Percentiles rank a stretch among this genome's conserved stretches.
phyloP scores from a whole-genome alignment of 805 yeast species.

The Lipomyces orientalis region DNA sequence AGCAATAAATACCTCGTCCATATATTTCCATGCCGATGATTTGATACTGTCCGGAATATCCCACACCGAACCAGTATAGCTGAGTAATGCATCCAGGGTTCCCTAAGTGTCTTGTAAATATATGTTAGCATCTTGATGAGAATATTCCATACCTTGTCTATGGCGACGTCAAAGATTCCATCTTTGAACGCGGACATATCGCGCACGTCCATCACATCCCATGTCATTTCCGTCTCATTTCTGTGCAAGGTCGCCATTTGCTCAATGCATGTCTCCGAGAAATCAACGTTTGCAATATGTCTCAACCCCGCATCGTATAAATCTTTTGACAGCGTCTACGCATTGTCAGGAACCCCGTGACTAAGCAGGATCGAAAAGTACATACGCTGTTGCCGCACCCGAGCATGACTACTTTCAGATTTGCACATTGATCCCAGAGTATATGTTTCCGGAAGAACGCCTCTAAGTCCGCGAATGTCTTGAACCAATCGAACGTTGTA shows the following conservation, averaged over 20 bases:
- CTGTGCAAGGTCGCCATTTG: conserved; percentile 34
- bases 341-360: background rate
- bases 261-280: conserved; percentile 38
- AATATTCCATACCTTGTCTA: conserved; percentile 36
- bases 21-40: conserved; percentile 32
- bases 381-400: conserved; percentile 42
- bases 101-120: conserved; percentile 25
- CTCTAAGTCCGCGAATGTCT: conserved; percentile 36
- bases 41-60: conserved; percentile 38
- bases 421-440: conserved; percentile 7
- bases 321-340: conserved; percentile 39
- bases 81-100: conserved; percentile 40
- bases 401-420: conserved; percentile 37
- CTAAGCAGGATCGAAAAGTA: background rate
- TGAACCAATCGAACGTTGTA: conserved; percentile 41
- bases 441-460: conserved; percentile 34
- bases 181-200: conserved; percentile 36
- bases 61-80: conserved; percentile 43
- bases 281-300: conserved; percentile 40
- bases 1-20: conserved; percentile 36
- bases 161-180: conserved; percentile 39
- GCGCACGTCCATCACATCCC: conserved; percentile 42
- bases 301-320: conserved; percentile 38
- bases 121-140: too few species aligned
- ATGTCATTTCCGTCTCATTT: conserved; percentile 38